Conservation (phyloP, 306 rosid species). For the Luffa acutangula region DNA sequence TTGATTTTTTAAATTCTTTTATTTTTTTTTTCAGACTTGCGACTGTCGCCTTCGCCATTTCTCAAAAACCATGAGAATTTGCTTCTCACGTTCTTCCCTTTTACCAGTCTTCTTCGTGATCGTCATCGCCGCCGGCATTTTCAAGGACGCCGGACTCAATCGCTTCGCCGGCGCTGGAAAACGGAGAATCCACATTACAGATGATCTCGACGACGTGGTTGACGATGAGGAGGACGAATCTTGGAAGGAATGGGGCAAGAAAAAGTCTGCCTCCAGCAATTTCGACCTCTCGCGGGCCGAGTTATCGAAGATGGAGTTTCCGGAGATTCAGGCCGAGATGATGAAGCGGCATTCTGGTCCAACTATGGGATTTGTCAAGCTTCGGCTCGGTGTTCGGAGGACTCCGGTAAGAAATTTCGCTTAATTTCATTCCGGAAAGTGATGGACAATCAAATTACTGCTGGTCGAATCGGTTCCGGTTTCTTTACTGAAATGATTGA, state of each 20-base stretch:
- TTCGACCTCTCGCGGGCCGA: slow-evolving; percentile 39
- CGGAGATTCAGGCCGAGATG: slow-evolving; percentile 78
- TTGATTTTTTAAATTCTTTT: neutral
- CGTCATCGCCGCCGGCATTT: slow-evolving; percentile 12
- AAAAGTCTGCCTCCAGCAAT: slow-evolving; percentile 21
- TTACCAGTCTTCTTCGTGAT: slow-evolving; percentile 15
- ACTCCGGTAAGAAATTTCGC: slow-evolving; percentile 32
- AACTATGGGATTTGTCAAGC: slow-evolving; percentile 70
- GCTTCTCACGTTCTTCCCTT: slow-evolving; percentile 5
- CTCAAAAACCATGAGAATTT: slow-evolving; percentile 18
- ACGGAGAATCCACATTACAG: slow-evolving; percentile 60
- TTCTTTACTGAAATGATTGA: neutral
- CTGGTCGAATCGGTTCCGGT: neutral
- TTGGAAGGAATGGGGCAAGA: slow-evolving; percentile 90
- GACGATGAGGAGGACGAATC: slow-evolving; percentile 89
- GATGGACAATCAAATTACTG: neutral
- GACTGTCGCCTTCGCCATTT: neutral
- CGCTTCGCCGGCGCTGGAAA: slow-evolving; percentile 37
- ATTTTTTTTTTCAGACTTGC: neutral
- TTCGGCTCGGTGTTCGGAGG: slow-evolving; percentile 54
- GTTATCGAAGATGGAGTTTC: slow-evolving; percentile 39
- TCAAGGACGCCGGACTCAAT: slow-evolving; percentile 14
- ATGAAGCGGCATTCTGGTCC: slow-evolving; percentile 61
- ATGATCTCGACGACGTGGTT: slow-evolving; percentile 71
- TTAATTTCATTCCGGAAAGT: neutral